Evolutionary conservation across 805 yeast genomes (phyloP).

Genomic region (Zygosaccharomyces kombuchaensis): DNA sequence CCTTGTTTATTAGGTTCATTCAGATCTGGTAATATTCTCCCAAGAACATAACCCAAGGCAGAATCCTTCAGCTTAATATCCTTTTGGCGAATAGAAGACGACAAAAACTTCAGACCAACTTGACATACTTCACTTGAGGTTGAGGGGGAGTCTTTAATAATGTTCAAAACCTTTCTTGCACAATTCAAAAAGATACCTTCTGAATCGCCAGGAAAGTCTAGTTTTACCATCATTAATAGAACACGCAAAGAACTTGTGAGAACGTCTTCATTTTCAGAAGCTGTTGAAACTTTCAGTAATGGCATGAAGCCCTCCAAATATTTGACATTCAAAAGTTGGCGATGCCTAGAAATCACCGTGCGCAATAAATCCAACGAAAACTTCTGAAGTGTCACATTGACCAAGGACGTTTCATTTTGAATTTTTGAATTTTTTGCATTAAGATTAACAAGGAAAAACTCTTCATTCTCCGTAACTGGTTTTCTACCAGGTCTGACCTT

Average conservation of each 20-base stretch:
- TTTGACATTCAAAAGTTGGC: slow-evolving; percentile 50
- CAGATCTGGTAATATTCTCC: slow-evolving; percentile 75
- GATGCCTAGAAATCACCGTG: slow-evolving; percentile 62
- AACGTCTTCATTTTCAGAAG: slow-evolving; percentile 73
- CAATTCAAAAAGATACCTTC: slow-evolving; percentile 50
- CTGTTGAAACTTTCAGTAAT: slow-evolving; percentile 53
- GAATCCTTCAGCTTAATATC: slow-evolving; percentile 62
- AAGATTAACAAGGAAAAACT: slow-evolving; percentile 71
- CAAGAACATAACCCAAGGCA: slow-evolving; percentile 69
- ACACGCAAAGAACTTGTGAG: slow-evolving; percentile 62
- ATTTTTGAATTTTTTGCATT: slow-evolving; percentile 54
- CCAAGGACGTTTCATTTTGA: slow-evolving; percentile 52
- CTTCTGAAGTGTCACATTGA: slow-evolving; percentile 59
- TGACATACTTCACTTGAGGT: slow-evolving; percentile 80
- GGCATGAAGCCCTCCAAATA: slow-evolving; percentile 75
- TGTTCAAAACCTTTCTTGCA: slow-evolving; percentile 54
- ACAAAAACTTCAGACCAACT: slow-evolving; percentile 66
- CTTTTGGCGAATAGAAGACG: slow-evolving; percentile 67
- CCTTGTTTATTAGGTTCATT: slow-evolving; percentile 89
- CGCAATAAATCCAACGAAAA: slow-evolving; percentile 74
- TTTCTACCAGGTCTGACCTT: not conserved
- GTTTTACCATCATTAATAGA: slow-evolving; percentile 52
- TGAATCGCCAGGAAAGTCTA: slow-evolving; percentile 53
- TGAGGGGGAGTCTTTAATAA: slow-evolving; percentile 70
- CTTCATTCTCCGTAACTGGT: slow-evolving; percentile 42